Conservation (phyloP, 1,139 yeast genomes). For the Ashbya aceris region DNA sequence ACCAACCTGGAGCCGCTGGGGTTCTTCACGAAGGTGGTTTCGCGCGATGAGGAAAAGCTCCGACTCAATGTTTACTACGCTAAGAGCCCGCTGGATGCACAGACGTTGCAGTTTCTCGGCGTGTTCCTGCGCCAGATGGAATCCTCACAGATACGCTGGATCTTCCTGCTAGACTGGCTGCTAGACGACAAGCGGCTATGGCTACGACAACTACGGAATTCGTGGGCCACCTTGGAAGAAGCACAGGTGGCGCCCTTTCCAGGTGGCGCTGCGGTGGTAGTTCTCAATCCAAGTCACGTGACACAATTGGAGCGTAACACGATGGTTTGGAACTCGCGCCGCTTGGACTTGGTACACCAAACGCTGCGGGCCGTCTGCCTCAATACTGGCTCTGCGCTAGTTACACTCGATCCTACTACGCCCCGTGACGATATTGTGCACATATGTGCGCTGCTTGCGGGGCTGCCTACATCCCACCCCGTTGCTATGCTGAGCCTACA, state of each 20-base stretch:
- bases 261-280: conserved; percentile 8
- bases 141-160: conserved; percentile 9
- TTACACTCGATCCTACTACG: conserved; percentile 8
- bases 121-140: conserved; percentile 1
- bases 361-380: conserved; percentile 15
- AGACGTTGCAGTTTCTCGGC: conserved; percentile 2
- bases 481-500: conserved; percentile 28
- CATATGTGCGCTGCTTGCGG: conserved; percentile 5
- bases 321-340: conserved; percentile 16
- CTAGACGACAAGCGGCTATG: conserved; percentile 13
- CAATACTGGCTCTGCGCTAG: conserved; percentile 9
- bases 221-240: conserved; percentile 4
- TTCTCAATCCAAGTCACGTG: conserved; percentile 13
- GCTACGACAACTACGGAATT: conserved; percentile 10
- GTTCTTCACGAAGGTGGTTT: background rate
- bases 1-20: conserved; percentile 3
- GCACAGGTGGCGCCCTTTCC: conserved; percentile 5
- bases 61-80: conserved; percentile 1
- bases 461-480: background rate
- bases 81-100: background rate
- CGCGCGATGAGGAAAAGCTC: background rate
- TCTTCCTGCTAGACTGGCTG: conserved; percentile 19
- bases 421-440: conserved; percentile 6
- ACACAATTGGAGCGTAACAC: conserved; percentile 13
- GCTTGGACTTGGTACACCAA: conserved; percentile 19